A percentile compares a stretch with the other conserved stretches of the same genome.
phyloP scores from a whole-genome alignment of 768 basidiomycete species.

The Trametes cingulata region DNA sequence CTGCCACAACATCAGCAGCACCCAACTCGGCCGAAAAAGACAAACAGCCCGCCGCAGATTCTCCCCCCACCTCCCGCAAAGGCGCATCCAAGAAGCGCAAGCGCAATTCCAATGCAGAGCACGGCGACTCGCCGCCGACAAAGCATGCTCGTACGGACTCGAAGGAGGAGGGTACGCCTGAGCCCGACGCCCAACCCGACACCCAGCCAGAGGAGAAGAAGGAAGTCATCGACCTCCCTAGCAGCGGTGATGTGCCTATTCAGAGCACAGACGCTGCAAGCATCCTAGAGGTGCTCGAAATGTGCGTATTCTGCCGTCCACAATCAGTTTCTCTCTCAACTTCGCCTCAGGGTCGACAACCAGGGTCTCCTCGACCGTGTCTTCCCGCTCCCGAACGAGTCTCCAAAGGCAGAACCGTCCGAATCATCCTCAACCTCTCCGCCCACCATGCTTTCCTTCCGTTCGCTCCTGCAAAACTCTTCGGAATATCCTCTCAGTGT shows the following conservation, averaged over 20 bases:
- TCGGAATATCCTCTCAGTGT: constrained; percentile 54
- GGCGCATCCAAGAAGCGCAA: constrained; percentile 64
- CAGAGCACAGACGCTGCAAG: constrained; percentile 46
- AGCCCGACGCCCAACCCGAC: constrained; percentile 14
- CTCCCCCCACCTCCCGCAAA: constrained; percentile 33
- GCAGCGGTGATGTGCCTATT: constrained; percentile 51
- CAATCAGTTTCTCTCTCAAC: constrained; percentile 13
- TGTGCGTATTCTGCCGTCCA: constrained; percentile 38
- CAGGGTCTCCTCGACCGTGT: constrained; percentile 82
- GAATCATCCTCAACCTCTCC: constrained; percentile 27
- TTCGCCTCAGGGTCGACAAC: constrained; percentile 54
- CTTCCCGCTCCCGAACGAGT: constrained; percentile 53
- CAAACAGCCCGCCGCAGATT: constrained; percentile 23
- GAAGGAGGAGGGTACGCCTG: constrained; percentile 34
- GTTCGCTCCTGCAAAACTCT: constrained; percentile 55
- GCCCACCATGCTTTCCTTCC: constrained; percentile 44
- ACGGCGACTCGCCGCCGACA: constrained; percentile 48
- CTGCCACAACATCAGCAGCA: constrained; percentile 4
- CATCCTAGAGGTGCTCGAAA: constrained; percentile 61
- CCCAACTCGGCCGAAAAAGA: constrained; percentile 46
- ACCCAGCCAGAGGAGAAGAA: constrained; percentile 8
- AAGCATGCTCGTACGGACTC: constrained; percentile 52
- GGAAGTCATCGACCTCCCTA: constrained; percentile 32
- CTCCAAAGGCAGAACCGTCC: constrained; percentile 44
- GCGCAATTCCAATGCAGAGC: constrained; percentile 47